These are phyloP conservation scores for Puccinia novopanici DNA, from an alignment of 1,284 basidiomycete species.

Conservation along the genomic window DNA sequence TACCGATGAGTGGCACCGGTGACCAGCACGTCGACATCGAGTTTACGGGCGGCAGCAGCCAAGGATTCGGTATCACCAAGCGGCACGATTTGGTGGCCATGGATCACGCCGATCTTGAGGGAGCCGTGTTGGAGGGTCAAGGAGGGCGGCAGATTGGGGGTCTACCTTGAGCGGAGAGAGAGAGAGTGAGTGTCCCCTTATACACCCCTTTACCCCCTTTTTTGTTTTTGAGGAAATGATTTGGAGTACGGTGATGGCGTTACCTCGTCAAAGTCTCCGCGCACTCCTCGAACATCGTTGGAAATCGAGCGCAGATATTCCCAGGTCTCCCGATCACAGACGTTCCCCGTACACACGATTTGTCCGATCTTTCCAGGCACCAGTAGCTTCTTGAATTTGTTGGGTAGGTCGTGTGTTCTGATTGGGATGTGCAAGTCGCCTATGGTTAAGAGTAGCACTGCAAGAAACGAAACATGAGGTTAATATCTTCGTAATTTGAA, in stretches of 20 bases:
- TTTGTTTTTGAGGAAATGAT: neutral
- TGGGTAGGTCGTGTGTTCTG: conserved; percentile 80
- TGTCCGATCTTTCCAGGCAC: conserved; percentile 97
- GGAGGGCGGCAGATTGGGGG: conserved; percentile 75
- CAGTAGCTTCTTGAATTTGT: conserved; percentile 95
- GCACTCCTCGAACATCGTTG: conserved; percentile 87
- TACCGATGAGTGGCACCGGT: conserved; percentile 92
- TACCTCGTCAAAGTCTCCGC: conserved; percentile 95
- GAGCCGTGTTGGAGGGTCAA: conserved; percentile 79
- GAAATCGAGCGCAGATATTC: conserved; percentile 96
- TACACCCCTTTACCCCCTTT: too few relatives aligned
- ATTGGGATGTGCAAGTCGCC: conserved; percentile 93
- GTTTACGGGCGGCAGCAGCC: conserved; percentile 81
- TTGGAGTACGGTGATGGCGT: conserved; percentile 52
- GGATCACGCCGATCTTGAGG: conserved; percentile 88
- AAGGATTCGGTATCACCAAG: conserved; percentile 87
- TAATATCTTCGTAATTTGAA: too few relatives aligned
- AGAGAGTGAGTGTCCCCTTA: neutral
- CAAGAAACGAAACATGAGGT: neutral
- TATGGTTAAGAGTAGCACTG: conserved; percentile 84
- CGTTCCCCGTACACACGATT: conserved; percentile 95
- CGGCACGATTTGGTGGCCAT: conserved; percentile 92
- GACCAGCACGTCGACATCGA: conserved; percentile 94
- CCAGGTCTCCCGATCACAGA: conserved; percentile 94
- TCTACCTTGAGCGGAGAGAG: conserved; percentile 60